These are phyloP conservation scores for Arxiozyma telluris DNA, from an alignment of 1,139 yeast species.

Conservation along the genomic window DNA sequence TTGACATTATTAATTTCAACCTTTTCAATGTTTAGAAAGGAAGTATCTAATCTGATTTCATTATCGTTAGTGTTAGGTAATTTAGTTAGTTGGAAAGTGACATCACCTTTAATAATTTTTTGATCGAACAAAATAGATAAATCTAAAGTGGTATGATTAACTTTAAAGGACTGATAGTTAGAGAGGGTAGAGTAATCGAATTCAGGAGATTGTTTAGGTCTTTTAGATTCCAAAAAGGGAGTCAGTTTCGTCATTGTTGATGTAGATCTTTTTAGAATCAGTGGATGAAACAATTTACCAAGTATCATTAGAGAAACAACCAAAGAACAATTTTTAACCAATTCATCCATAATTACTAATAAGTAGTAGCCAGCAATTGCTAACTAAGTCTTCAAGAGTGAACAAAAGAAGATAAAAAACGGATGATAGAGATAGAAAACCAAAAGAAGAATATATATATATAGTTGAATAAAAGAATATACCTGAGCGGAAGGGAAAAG, in stretches of 20 bases:
- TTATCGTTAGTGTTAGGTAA: conserved; percentile 18
- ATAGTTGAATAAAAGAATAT: too few species aligned
- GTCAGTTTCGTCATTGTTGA: conserved; percentile 11
- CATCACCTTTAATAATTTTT: conserved; percentile 47
- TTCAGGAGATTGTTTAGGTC: conserved; percentile 47
- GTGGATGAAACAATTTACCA: background rate
- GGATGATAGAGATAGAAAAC: too few species aligned
- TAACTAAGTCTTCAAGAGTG: too few species aligned
- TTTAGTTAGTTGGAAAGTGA: conserved; percentile 38
- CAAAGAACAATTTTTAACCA: too few species aligned
- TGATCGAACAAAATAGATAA: conserved; percentile 49
- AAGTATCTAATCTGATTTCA: conserved; percentile 55
- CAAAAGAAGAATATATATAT: too few species aligned
- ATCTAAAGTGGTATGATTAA: conserved; percentile 44
- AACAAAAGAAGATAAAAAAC: background rate
- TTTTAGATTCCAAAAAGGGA: conserved; percentile 19
- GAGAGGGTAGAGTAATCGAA: conserved; percentile 69
- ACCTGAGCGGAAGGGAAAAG: too few species aligned
- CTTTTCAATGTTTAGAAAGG: conserved; percentile 45
- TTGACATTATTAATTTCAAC: conserved; percentile 39
- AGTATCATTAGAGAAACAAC: background rate
- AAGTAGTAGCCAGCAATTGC: too few species aligned
- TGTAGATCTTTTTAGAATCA: background rate
- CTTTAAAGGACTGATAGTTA: conserved; percentile 47
- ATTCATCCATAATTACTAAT: too few species aligned